Evolutionary conservation across 225 moss, liverwort and hornwort genomes (phyloP).

Genomic region (Antitrichia curtipendula): DNA sequence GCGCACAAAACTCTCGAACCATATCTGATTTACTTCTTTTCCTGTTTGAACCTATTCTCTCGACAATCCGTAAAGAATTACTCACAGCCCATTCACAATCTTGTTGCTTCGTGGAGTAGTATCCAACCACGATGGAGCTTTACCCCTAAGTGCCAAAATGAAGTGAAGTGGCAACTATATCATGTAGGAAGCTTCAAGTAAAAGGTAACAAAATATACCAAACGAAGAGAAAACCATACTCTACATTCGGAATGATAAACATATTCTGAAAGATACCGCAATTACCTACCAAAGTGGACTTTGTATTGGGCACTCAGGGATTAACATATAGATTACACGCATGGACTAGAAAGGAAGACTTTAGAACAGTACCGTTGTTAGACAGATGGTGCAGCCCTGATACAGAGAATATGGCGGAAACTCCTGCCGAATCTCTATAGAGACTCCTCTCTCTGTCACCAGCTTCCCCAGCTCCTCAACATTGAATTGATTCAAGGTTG

Average conservation of each 20-base stretch:
- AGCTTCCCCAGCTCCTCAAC: conserved; percentile 19
- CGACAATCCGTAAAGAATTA: neutral
- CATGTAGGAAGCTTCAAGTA: neutral
- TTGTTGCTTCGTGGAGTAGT: neutral
- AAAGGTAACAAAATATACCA: neutral
- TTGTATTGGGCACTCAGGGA: neutral
- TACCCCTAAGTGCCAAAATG: neutral
- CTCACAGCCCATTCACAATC: neutral
- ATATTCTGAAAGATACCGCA: neutral
- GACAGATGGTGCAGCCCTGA: conserved; percentile 53
- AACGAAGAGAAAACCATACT: neutral
- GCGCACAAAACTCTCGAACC: neutral
- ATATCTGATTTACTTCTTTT: neutral
- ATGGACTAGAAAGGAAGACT: neutral
- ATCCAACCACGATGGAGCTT: neutral
- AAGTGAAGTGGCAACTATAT: neutral
- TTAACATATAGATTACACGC: neutral
- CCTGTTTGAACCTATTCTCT: neutral
- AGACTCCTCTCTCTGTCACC: conserved; percentile 52
- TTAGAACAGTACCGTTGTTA: conserved; percentile 51
- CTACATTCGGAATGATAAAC: neutral
- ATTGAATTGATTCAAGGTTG: neutral
- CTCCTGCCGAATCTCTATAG: conserved; percentile 57
- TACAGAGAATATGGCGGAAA: conserved; percentile 66
- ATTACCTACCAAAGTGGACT: neutral